Evolutionary conservation across 495 filamentous ascomycete species (phyloP).

Genomic region (Aspergillus bertholletiae): DNA sequence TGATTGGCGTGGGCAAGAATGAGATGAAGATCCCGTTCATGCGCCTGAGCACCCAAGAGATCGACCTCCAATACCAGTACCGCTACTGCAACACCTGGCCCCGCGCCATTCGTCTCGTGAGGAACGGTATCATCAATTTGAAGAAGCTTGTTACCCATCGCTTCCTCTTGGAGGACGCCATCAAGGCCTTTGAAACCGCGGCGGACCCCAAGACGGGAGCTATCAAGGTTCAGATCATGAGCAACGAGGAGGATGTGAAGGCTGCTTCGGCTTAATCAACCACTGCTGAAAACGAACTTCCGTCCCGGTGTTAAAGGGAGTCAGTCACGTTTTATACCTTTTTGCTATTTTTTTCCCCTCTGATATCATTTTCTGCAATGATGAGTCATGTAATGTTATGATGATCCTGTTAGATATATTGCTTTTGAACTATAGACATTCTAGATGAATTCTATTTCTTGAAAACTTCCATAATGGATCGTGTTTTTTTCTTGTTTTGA

Average conservation of each 20-base stretch:
- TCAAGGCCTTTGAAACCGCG: conserved; percentile 85
- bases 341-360: conserved; percentile 1
- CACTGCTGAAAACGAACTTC: conserved; percentile 12
- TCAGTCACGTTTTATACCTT: conserved; percentile 13
- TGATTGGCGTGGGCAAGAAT: conserved; percentile 89
- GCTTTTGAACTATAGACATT: conserved; percentile 19
- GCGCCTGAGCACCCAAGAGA: conserved; percentile 82
- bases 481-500: not conserved
- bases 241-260: conserved; percentile 44
- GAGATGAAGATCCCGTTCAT: conserved; percentile 95
- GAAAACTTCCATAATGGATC: not conserved
- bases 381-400: conserved; percentile 19
- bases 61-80: conserved; percentile 95
- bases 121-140: conserved; percentile 77
- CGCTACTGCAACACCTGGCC: conserved; percentile 96
- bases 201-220: conserved; percentile 85
- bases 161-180: conserved; percentile 77
- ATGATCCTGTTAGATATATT: conserved; percentile 15
- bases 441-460: conserved; percentile 15
- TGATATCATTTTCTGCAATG: conserved; percentile 8
- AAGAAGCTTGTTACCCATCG: conserved; percentile 82
- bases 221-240: conserved; percentile 89
- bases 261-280: conserved; percentile 34
- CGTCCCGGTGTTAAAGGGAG: conserved; percentile 10
- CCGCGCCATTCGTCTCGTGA: conserved; percentile 79